Evolutionary conservation across 345 rosid genomes (phyloP).

Genomic region (Linum trigynum): DNA sequence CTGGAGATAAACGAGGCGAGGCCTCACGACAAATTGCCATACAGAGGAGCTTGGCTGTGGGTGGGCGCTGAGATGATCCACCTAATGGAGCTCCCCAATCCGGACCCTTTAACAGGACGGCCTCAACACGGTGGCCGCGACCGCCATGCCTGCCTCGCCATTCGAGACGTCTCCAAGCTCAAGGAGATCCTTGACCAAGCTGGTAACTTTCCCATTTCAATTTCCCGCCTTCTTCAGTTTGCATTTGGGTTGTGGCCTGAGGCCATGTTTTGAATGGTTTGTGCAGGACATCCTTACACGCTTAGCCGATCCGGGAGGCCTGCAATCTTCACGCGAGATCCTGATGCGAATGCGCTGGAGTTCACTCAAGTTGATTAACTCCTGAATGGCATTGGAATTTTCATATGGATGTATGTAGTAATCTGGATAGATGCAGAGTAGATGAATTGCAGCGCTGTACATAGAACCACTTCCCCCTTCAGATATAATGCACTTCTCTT

Average conservation of each 20-base stretch:
- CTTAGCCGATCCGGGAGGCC: slow-evolving; percentile 86
- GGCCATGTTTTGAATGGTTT: slow-evolving; percentile 2
- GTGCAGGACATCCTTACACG: slow-evolving; percentile 63
- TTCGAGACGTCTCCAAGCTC: slow-evolving; percentile 64
- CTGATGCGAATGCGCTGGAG: slow-evolving; percentile 90
- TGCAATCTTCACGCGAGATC: slow-evolving; percentile 82
- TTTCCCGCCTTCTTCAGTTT: background rate
- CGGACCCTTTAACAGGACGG: slow-evolving; percentile 86
- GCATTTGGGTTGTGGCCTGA: background rate
- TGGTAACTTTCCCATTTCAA: slow-evolving; percentile 29
- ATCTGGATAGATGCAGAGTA: background rate
- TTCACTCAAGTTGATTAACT: slow-evolving; percentile 53
- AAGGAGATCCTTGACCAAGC: slow-evolving; percentile 67
- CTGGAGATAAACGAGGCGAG: slow-evolving; percentile 90
- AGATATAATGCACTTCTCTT: background rate
- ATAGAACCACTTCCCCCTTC: background rate
- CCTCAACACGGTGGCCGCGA: slow-evolving; percentile 91
- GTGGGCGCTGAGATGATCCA: slow-evolving; percentile 97
- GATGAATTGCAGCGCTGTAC: background rate
- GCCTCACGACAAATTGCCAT: slow-evolving; percentile 86
- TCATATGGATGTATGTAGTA: background rate
- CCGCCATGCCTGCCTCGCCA: slow-evolving; percentile 81
- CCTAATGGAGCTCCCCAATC: slow-evolving; percentile 97
- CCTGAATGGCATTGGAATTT: background rate
- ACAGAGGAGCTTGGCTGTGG: slow-evolving; percentile 96